A percentile compares a stretch with the other conserved stretches of the same genome.
These are phyloP conservation scores for Sporothrix pseudoabietina DNA, from an alignment of 2,329 filamentous ascomycete genomes.

Conservation along the genomic window DNA sequence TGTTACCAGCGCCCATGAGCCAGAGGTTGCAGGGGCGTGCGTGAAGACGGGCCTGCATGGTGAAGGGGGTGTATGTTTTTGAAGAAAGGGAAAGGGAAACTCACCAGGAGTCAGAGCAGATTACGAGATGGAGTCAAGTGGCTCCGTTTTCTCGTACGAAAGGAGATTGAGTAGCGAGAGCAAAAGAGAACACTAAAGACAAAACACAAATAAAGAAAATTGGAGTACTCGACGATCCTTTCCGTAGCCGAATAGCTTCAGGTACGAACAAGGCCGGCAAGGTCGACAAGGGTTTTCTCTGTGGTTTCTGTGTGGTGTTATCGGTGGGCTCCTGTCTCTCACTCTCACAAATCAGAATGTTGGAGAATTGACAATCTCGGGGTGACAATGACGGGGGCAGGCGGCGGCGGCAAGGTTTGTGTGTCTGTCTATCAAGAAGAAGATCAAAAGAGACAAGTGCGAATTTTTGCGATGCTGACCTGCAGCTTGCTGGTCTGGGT, in stretches of 20 bases:
- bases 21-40: conserved; percentile 20
- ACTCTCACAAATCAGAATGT: neutral
- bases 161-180: neutral
- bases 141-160: conserved; percentile 10
- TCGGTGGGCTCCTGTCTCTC: neutral
- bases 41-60: neutral
- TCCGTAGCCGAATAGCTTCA: neutral
- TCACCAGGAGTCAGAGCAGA: neutral
- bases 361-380: conserved; percentile 9
- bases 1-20: neutral
- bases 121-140: conserved; percentile 8
- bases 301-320: neutral
- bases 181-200: neutral
- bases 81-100: neutral
- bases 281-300: neutral
- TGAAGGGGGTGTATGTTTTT: neutral
- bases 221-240: conserved; percentile 11
- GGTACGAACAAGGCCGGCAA: neutral
- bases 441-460: neutral
- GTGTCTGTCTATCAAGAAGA: neutral
- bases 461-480: neutral
- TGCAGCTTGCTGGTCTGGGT: neutral
- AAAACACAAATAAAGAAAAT: neutral
- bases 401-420: neutral
- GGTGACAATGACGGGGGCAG: neutral